Conservation (phyloP, 2,329 filamentous ascomycete genomes). For the Fonsecaea nubica region DNA sequence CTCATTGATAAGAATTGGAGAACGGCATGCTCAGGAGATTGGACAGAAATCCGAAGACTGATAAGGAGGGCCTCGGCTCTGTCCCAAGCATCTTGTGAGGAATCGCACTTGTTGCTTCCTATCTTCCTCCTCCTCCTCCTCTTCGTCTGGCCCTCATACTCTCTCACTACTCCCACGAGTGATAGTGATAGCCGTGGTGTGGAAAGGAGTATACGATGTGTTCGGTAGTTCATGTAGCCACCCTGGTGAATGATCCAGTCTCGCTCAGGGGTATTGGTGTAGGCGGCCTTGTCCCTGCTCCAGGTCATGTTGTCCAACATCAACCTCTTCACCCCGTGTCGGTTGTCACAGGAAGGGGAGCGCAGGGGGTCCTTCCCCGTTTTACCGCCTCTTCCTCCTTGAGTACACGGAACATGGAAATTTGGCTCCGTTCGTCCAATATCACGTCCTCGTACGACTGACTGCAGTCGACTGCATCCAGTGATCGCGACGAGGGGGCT, state of each 20-base stretch:
- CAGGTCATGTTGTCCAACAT: neutral
- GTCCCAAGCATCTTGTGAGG: too few species aligned
- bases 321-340: neutral
- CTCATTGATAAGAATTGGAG: neutral
- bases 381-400: slow-evolving; percentile 5
- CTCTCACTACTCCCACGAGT: neutral
- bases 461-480: neutral
- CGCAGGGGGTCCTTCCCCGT: neutral
- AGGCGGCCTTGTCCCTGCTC: neutral
- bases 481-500: neutral
- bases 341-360: slow-evolving; percentile 1
- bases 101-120: neutral
- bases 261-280: neutral
- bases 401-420: slow-evolving; percentile 1
- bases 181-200: neutral
- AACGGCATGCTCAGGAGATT: neutral
- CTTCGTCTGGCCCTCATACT: neutral
- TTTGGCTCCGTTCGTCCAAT: neutral
- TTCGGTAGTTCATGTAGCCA: neutral
- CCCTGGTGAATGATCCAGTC: neutral
- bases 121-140: neutral
- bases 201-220: neutral
- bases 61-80: neutral
- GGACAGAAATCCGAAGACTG: too few species aligned
- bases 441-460: neutral